Base-by-base conservation (phyloP, 2,329 filamentous ascomycete species). In the Trichoderma atroviride region DNA sequence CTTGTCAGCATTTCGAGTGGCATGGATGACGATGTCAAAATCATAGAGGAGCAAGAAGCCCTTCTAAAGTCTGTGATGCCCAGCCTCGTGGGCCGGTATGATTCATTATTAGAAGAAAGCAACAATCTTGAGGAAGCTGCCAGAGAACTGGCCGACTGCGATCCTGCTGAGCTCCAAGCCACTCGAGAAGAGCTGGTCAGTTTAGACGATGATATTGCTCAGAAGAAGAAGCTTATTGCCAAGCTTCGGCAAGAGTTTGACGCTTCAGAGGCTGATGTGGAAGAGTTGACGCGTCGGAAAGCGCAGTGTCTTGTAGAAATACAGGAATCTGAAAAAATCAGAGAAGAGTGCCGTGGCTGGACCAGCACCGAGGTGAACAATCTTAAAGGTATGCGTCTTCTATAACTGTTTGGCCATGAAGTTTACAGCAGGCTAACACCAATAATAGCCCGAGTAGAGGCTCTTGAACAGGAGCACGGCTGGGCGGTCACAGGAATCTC, bases 331-430 rank as follows among this genome's bases (percentile, higher is more conserved):
- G 94, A 97, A 78, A 90, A 89, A 72, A 85, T 96, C 31, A 88
- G 92, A 71, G 94, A 97, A 78, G 92, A 97, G 75, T 97, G 92
- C 77, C 89, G 94, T 65, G 94, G 95, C 50, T 97, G 94, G 91
- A 95, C 91, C 69, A 88, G 90, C 64, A 89, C 86, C 33, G 96
- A 98, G 80, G 92, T 98, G 72, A 87, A 87, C 72, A 83, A 84
- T 50, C 83, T 97, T n/a, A 94, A 94, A 86, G 87, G 92, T 92
- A 85, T 35, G 76, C 57, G 7, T 43, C 33, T 16, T 31, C 47
- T 19, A 4, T n/a, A 56, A 16, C 52, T 40, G 2, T 22, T 22
- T 22, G 11, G 13, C 14, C 22, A 31, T 43, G 29, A 13, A 37
- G 53, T 14, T 60, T 19, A 5, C 19, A 16, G 13, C 27, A 62